Evolutionary conservation across 768 basidiomycete species (phyloP), one percentile per base, ranked within the genome.

Genomic region (Gloeostereum incarnatum): DNA sequence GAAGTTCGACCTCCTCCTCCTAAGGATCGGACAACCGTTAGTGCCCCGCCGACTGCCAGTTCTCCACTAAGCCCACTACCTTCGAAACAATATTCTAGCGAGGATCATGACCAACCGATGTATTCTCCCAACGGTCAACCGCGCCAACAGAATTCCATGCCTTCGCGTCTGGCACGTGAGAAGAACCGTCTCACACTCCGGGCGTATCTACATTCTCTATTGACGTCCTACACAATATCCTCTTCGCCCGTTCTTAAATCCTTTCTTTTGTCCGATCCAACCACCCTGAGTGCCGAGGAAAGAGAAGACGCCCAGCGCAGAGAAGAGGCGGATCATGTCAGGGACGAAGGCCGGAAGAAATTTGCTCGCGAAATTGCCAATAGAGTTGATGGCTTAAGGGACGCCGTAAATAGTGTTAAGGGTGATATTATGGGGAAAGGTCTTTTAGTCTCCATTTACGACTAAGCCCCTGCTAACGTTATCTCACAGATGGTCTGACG

Each of bases 131-230:
- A 52, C 10, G n/a, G n/a, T n/a, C 48, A 52, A 35, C 45, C 48
- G 10, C 47, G 43, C 35, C 40, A 47, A n/a, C 21, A 34, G 6
- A 18, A 40, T 22, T 39, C 39, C 14, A 45, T 47, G 18, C 55
- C 63, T 19, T 66, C 69, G 16, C 76, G 78, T 23, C 68, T 94
- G 16, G 68, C 89, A 1, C 69, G 96, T 18, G 96, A 99, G 57
- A 94, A 92, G 71, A 99, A 99, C 51, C 69, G 96, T 10, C 66
- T 99, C 3, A 98, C 96, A 0, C 74, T 99, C 13, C 78, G 96
- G 14, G 81, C 91, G 0, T 98, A 97, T 59, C 71, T 99, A n/a
- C 84, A 88, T 46, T 58, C 76, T 1, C 64, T 99, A 20, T 67
- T 98, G 39, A 58, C 75, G 17, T 77, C 77, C 1, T 73, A 79